Evolutionary conservation across 208 protist species (phyloP), one percentile per base, ranked within the genome.

Genomic region (Paratrypanosoma confusum): DNA sequence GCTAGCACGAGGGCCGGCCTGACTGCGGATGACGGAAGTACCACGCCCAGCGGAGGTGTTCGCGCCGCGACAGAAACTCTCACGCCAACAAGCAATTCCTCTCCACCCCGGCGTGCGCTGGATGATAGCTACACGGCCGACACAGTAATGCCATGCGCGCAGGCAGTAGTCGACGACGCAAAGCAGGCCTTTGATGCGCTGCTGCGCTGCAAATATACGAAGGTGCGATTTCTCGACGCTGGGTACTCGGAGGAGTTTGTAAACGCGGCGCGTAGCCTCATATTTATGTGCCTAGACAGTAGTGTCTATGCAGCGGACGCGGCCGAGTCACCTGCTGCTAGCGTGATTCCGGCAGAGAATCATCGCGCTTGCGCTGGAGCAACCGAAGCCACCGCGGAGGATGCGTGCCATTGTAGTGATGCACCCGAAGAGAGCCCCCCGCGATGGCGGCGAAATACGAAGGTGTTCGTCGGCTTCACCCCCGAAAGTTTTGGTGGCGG

Each of bases 201-300:
- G 5, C 45, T 63, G 36, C 18, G 42, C 7, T 50, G 29, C 44
- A 24, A 22, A 10, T 63, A 63, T 23, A 36, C 35, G 1, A 2
- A 38, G 13, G 35, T 28, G 2, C 54, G 61, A 2, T 56, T 63
- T 42, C 8, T 20, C 23, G 8, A 63, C 17, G 53, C 46, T 18
- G 44, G 36, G 10, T 62, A 68, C 50, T n/a, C 26, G 18, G 25
- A 34, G 3, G 35, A 43, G 10, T 68, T 68, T 47, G 31, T 68
- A 18, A 18, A 42, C 27, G 18, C 8, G 4, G 27, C 44, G 14
- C 21, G 33, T 16, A 48, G 57, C 25, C 57, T 68, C 57, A 43
- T 62, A 1, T 7, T 28, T 1, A 22, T 45, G 25, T 68, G 61
- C 39, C 7, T 45, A 38, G 44, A 63, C 7, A 16, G 5, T 16